A percentile compares a stretch with the other conserved stretches of the same genome.
Evolutionary conservation across 163 green algal genomes (phyloP).

Genomic region (Scenedesmus sp.): DNA sequence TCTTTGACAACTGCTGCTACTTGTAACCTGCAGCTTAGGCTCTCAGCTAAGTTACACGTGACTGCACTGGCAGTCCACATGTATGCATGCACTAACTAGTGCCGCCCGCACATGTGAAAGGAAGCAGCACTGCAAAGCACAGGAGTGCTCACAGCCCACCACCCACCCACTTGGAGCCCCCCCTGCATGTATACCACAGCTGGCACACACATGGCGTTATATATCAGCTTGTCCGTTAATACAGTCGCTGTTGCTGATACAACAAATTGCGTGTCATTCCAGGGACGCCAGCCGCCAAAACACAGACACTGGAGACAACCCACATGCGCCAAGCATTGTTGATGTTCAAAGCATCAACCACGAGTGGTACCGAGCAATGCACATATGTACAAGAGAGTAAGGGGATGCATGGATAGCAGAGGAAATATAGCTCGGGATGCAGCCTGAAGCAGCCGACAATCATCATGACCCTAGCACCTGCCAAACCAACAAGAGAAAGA

Average conservation of each 20-base stretch:
- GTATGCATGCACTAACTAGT: too few relatives aligned
- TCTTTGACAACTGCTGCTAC: too few relatives aligned
- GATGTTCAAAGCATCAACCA: neutral
- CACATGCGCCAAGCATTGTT: neutral
- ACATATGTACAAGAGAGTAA: neutral
- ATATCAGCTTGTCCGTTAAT: neutral
- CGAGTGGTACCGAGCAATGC: neutral
- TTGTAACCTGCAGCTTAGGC: too few relatives aligned
- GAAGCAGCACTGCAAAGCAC: too few relatives aligned
- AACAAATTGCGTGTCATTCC: too few relatives aligned
- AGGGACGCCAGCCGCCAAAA: neutral
- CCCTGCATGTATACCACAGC: neutral
- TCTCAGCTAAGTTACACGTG: too few relatives aligned
- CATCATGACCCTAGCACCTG: neutral
- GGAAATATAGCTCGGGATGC: neutral
- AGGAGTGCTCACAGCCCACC: too few relatives aligned
- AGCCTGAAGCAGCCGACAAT: neutral
- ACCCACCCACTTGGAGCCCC: too few relatives aligned
- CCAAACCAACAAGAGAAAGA: neutral
- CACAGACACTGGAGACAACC: neutral
- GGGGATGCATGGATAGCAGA: neutral
- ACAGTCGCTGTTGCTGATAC: too few relatives aligned
- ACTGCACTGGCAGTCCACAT: too few relatives aligned
- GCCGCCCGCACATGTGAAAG: too few relatives aligned
- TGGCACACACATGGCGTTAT: neutral